phyloP scores from a whole-genome alignment of 345 rosid species.

The Iberis pinnata region DNA sequence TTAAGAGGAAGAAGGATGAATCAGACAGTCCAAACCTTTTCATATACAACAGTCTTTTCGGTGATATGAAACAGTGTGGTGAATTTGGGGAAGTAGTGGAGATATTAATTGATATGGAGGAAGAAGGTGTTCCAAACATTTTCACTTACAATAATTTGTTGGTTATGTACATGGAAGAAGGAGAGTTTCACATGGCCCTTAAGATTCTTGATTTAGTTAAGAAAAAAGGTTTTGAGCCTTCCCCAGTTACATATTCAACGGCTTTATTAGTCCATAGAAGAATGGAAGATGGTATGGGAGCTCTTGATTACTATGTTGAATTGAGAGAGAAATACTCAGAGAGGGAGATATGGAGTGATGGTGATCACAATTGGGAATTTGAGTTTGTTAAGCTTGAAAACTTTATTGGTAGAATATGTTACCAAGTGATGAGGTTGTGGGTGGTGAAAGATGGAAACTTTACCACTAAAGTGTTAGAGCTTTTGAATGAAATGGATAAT shows the following conservation, averaged over 20 bases:
- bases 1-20: conserved; percentile 64
- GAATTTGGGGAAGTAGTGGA: conserved; percentile 40
- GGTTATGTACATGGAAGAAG: conserved; percentile 57
- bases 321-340: conserved; percentile 48
- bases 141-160: conserved; percentile 77
- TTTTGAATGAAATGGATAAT: conserved; percentile 59
- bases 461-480: conserved; percentile 51
- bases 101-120: conserved; percentile 57
- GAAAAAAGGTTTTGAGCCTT: conserved; percentile 52
- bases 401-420: conserved; percentile 60
- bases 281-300: conserved; percentile 79
- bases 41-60: conserved; percentile 68
- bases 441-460: conserved; percentile 48
- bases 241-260: conserved; percentile 65
- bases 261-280: conserved; percentile 69
- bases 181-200: conserved; percentile 51
- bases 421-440: conserved; percentile 84
- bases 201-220: conserved; percentile 52
- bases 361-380: conserved; percentile 45
- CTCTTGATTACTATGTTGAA: conserved; percentile 59
- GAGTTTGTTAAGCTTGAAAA: conserved; percentile 63
- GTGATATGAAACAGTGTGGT: conserved; percentile 55
- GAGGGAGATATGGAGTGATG: conserved; percentile 45
- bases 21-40: conserved; percentile 63
- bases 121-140: conserved; percentile 62